Percentiles rank a stretch among this genome's conserved stretches.
These are phyloP conservation scores for Pseudogymnoascus sp. DNA, from an alignment of 2,329 filamentous ascomycete species.

Conservation along the genomic window DNA sequence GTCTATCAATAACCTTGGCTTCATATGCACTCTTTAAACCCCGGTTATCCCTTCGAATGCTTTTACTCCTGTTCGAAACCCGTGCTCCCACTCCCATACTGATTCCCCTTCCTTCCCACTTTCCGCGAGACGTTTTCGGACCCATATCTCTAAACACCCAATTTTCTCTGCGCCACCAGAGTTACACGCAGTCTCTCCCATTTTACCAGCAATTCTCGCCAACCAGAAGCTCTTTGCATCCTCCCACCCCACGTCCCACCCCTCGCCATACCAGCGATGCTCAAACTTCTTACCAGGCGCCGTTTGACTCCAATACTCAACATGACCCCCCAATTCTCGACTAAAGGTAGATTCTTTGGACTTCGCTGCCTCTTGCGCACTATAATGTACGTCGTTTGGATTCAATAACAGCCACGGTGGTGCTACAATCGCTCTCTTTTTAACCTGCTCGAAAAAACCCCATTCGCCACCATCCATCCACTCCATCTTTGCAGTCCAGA, in stretches of 20 bases:
- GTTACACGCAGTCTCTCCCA: constrained; percentile 19
- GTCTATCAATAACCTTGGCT: background rate
- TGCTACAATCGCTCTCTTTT: constrained; percentile 34
- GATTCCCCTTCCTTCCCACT: constrained; percentile 37
- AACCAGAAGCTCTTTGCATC: constrained; percentile 46
- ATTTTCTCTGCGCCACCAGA: constrained; percentile 41
- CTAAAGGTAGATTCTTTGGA: constrained; percentile 30
- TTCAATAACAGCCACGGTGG: constrained; percentile 32
- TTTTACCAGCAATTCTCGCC: constrained; percentile 28
- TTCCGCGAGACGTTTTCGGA: constrained; percentile 45
- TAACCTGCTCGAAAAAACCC: constrained; percentile 47
- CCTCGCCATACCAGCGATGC: constrained; percentile 45
- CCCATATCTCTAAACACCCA: constrained; percentile 50
- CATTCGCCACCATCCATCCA: constrained; percentile 55
- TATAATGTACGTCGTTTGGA: constrained; percentile 29
- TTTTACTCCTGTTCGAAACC: constrained; percentile 29
- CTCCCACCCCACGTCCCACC: constrained; percentile 47
- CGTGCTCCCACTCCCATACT: constrained; percentile 35
- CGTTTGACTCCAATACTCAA: constrained; percentile 40
- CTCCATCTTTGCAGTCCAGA: constrained; percentile 54
- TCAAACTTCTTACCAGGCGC: constrained; percentile 39
- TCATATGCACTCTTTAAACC: constrained; percentile 12
- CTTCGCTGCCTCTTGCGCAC: constrained; percentile 33
- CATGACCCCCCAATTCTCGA: constrained; percentile 35
- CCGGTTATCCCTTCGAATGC: constrained; percentile 26